Evolutionary conservation across 2,329 filamentous ascomycete genomes (phyloP).

Genomic region (Cladosporium cucumerinum): DNA sequence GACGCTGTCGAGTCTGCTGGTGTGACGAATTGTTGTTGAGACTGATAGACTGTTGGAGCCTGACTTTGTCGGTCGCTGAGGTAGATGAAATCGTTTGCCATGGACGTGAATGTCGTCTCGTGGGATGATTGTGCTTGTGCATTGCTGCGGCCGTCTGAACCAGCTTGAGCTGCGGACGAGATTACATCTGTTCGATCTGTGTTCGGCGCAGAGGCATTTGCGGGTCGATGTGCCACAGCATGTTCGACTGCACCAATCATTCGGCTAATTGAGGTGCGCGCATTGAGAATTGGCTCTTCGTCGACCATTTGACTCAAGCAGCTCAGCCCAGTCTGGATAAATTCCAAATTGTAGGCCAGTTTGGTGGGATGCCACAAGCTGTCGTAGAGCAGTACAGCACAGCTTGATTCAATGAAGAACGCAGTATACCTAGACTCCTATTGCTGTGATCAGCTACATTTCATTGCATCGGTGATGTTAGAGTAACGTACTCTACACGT

Average conservation of each 20-base stretch:
- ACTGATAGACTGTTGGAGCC: neutral
- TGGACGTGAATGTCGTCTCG: neutral
- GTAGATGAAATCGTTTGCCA: constrained; percentile 17
- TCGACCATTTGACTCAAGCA: constrained; percentile 27
- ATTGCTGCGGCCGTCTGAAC: neutral
- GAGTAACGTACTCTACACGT: neutral
- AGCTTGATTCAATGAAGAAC: constrained; percentile 33
- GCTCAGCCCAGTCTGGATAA: constrained; percentile 28
- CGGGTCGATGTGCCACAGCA: neutral
- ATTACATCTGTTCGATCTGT: neutral
- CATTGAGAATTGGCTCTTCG: constrained; percentile 18
- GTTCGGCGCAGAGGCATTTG: neutral
- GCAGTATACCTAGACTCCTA: constrained; percentile 22
- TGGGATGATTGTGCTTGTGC: neutral
- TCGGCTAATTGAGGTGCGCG: constrained; percentile 24
- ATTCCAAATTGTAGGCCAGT: constrained; percentile 32
- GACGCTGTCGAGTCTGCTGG: neutral
- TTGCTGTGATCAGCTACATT: neutral
- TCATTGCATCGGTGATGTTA: neutral
- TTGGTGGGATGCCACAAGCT: constrained; percentile 28
- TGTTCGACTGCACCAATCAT: neutral
- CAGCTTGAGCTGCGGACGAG: neutral
- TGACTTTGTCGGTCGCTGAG: constrained; percentile 3
- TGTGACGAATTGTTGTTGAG: neutral
- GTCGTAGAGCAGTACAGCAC: constrained; percentile 33